phyloP scores from a whole-genome alignment of 371 early-diverging fungal genomes.

The Mortierella polycephala region DNA sequence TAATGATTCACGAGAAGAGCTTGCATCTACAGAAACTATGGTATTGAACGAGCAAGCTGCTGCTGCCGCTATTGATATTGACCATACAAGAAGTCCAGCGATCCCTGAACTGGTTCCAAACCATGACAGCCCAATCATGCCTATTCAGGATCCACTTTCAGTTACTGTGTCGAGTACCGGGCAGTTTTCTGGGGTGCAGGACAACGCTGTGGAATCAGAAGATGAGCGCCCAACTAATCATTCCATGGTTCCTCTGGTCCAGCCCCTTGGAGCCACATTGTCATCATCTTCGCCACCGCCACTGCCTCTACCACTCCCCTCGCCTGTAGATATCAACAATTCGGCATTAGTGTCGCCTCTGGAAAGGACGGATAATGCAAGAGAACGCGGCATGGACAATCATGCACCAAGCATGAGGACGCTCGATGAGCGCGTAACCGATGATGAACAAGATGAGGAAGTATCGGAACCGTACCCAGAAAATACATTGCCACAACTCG shows the following conservation, averaged over 20 bases:
- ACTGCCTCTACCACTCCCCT: conserved; percentile 17
- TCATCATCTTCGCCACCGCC: conserved; percentile 36
- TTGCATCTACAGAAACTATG: no score
- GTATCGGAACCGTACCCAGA: background rate
- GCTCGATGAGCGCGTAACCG: no score
- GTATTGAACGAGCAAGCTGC: no score
- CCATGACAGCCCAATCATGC: no score
- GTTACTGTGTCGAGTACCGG: conserved; percentile 1
- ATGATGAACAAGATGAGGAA: background rate
- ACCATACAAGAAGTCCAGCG: no score
- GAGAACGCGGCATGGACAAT: no score
- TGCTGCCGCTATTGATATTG: no score
- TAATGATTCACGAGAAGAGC: no score
- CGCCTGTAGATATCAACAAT: background rate
- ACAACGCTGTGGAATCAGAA: background rate
- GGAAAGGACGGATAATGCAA: no score
- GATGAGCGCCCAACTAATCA: conserved; percentile 5
- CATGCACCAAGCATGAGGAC: no score
- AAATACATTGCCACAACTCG: background rate
- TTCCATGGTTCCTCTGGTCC: conserved; percentile 8
- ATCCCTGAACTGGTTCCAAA: no score
- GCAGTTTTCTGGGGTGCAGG: background rate
- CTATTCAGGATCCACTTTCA: conserved; percentile 28
- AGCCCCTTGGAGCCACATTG: conserved; percentile 16
- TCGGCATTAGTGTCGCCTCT: background rate